Evolutionary conservation across 73 alveolate species (phyloP), one percentile per base, ranked within the genome.

Genomic region (Paramecium primaurelia): DNA sequence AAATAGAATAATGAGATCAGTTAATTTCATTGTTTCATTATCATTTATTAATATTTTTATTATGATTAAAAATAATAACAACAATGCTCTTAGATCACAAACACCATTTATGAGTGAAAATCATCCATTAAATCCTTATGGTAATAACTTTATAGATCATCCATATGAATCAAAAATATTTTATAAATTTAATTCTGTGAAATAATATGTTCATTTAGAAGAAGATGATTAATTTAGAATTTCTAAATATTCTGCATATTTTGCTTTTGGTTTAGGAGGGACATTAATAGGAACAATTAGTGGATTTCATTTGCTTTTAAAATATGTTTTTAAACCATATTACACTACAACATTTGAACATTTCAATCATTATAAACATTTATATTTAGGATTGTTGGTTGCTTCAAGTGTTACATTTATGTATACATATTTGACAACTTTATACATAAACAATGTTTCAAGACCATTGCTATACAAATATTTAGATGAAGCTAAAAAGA

Each of bases 111-210:
- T 89, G 94, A 89, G 94, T 40, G 94, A 89, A 34, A 89, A 75
- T 89, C 71, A 89, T 26, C 94, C 94, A 8, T 77, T 77, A 12
- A 89, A 89, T 51, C 94, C 94, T 71, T 89, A 89, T 89, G 94
- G 94, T 1, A 47, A 58, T 54, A 89, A 89, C 75, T 89, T 58
- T 20, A 68, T 71, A 16, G 94, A 89, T 12, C 88, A 71, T 26
- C 73, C 68, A 25, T 89, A 71, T 89, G 94, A 89, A 47, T 45
- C 94, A 12, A 89, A 89, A 51, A 45, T 89, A 20, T 71, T 89
- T 71, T 89, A 89, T 71, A 89, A 89, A 54, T 89, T 69, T 51
- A 40, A 64, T 18, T 59, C 44, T 12, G 71, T 89, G 18, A 89
- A 89, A 37, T 36, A 71, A 25, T 68, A 89, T 49, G 94, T 89